Evolutionary conservation across 805 yeast genomes (phyloP).

Genomic region (Suhomyces vadensis): DNA sequence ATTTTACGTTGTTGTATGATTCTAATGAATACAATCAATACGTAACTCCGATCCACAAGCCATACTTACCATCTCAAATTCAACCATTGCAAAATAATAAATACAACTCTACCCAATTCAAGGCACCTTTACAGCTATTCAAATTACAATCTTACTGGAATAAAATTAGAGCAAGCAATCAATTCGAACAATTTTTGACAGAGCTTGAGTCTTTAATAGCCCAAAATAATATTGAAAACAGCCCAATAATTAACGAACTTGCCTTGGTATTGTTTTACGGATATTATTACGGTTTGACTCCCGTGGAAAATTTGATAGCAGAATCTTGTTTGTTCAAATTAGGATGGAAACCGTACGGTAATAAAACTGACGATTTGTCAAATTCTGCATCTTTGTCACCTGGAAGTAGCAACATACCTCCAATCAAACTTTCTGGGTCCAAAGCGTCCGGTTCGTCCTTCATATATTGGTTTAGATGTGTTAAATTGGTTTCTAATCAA

Average conservation of each 20-base stretch:
- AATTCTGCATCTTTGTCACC: background rate
- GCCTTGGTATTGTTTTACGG: constrained; percentile 44
- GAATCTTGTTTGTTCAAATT: constrained; percentile 39
- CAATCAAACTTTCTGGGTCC: background rate
- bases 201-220: constrained; percentile 28
- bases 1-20: constrained; percentile 25
- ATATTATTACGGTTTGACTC: constrained; percentile 43
- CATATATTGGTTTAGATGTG: constrained; percentile 30
- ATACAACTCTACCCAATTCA: constrained; percentile 15
- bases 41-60: constrained; percentile 32
- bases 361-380: constrained; percentile 12
- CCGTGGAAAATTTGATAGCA: constrained; percentile 44
- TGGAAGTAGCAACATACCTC: constrained; percentile 1
- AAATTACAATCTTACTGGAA: constrained; percentile 45
- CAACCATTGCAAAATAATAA: constrained; percentile 10
- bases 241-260: constrained; percentile 32
- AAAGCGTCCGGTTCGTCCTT: constrained; percentile 3
- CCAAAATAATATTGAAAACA: constrained; percentile 24
- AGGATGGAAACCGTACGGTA: constrained; percentile 45
- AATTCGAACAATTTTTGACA: constrained; percentile 32
- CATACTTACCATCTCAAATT: constrained; percentile 31
- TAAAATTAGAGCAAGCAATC: constrained; percentile 34
- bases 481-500: constrained; percentile 16
- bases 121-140: constrained; percentile 36
- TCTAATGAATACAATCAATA: constrained; percentile 24